Evolutionary conservation across 1,284 basidiomycete species (phyloP).

Genomic region (Exobasidium rhododendri): DNA sequence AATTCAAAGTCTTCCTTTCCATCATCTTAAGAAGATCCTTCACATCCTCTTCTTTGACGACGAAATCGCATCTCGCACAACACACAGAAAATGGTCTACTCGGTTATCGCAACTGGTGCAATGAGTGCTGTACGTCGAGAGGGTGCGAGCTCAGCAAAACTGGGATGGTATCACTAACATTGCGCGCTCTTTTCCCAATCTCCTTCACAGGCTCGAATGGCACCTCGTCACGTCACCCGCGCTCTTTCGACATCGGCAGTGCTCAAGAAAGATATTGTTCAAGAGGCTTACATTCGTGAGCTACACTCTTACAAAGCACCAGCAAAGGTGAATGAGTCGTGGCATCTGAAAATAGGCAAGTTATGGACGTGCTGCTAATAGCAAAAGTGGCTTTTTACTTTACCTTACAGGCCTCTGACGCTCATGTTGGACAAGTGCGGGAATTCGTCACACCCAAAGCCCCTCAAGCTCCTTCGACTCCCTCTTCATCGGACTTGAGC

Average conservation of each 20-base stretch:
- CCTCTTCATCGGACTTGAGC: conserved; percentile 55
- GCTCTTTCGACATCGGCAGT: conserved; percentile 47
- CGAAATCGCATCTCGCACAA: too few species aligned
- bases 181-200: background rate
- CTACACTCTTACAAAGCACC: conserved; percentile 80
- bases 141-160: background rate
- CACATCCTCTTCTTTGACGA: too few species aligned
- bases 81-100: background rate
- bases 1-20: too few species aligned
- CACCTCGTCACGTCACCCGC: conserved; percentile 30
- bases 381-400: background rate
- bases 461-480: conserved; percentile 55
- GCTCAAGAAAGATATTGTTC: conserved; percentile 63
- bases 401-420: conserved; percentile 47
- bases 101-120: conserved; percentile 1
- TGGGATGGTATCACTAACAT: background rate
- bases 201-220: conserved; percentile 28
- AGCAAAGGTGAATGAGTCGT: conserved; percentile 40
- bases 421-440: conserved; percentile 56
- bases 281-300: conserved; percentile 86
- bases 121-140: background rate
- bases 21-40: too few species aligned
- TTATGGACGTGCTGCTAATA: background rate
- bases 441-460: conserved; percentile 56
- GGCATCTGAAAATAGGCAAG: background rate